phyloP scores from a whole-genome alignment of 306 rosid species.

The Vigna angularis region DNA sequence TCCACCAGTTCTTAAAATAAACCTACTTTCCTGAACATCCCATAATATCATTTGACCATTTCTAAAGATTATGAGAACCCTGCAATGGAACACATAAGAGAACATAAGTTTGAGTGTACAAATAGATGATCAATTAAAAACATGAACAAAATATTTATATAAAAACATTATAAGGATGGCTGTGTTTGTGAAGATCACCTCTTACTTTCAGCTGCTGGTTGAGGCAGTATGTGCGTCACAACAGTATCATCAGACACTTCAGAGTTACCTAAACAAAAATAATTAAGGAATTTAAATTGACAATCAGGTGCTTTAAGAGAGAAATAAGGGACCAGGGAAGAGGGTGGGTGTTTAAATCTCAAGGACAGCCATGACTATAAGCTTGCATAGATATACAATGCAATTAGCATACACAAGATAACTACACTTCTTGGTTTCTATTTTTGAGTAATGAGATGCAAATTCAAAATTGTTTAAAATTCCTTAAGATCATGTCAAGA shows the following conservation, averaged over 20 bases:
- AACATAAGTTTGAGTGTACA: neutral
- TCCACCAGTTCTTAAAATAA: slow-evolving; percentile 74
- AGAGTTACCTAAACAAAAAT: slow-evolving; percentile 62
- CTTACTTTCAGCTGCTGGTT: slow-evolving; percentile 84
- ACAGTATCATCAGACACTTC: slow-evolving; percentile 59
- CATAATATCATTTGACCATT: slow-evolving; percentile 77
- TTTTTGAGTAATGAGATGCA: slow-evolving; percentile 18
- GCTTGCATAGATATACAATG: neutral
- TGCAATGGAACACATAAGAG: slow-evolving; percentile 49
- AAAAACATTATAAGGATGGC: slow-evolving; percentile 1
- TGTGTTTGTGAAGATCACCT: slow-evolving; percentile 61
- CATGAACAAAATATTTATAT: neutral
- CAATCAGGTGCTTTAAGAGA: neutral
- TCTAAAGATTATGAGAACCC: slow-evolving; percentile 74
- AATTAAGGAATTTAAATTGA: slow-evolving; percentile 28
- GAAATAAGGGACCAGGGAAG: neutral
- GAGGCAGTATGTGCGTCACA: slow-evolving; percentile 72
- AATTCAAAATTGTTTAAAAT: slow-evolving; percentile 17
- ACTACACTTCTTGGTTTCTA: slow-evolving; percentile 19
- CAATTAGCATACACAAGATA: slow-evolving; percentile 20
- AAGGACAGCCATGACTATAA: neutral
- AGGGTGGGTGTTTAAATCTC: neutral
- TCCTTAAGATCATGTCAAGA: slow-evolving; percentile 11
- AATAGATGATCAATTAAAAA: slow-evolving; percentile 15
- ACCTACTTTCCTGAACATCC: slow-evolving; percentile 76